Conservation (phyloP, 2,329 filamentous ascomycete species). For the Colletotrichum tropicicola region DNA sequence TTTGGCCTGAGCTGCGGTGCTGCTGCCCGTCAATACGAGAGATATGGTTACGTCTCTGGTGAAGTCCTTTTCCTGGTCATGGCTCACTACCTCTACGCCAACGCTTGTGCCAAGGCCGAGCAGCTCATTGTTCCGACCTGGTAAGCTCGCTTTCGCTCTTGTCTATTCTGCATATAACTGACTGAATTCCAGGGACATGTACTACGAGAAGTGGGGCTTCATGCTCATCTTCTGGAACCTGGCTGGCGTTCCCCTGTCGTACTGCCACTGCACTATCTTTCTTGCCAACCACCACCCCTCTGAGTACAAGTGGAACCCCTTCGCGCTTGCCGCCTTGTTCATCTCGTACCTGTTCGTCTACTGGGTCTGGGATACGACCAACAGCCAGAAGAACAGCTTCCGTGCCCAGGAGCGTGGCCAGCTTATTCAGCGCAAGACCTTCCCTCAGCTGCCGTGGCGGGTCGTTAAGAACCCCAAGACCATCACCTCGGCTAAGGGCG, state of each 20-base stretch:
- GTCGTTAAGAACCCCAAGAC: slow-evolving; percentile 81
- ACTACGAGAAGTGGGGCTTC: slow-evolving; percentile 96
- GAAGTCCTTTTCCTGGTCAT: slow-evolving; percentile 86
- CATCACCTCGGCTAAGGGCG: slow-evolving; percentile 77
- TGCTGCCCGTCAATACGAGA: slow-evolving; percentile 84
- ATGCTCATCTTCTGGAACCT: slow-evolving; percentile 99
- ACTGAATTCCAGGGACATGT: slow-evolving; percentile 76
- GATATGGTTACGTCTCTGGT: slow-evolving; percentile 85
- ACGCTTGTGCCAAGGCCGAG: slow-evolving; percentile 91
- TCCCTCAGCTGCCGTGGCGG: slow-evolving; percentile 92
- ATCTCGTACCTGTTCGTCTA: slow-evolving; percentile 82
- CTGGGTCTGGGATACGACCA: slow-evolving; percentile 92
- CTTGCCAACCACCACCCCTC: slow-evolving; percentile 84
- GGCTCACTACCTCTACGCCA: slow-evolving; percentile 92
- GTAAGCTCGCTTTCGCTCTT: slow-evolving; percentile 36
- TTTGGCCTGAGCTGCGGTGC: slow-evolving; percentile 81
- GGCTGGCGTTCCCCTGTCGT: slow-evolving; percentile 87
- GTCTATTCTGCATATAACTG: neutral
- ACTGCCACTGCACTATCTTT: slow-evolving; percentile 94
- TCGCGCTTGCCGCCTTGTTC: slow-evolving; percentile 71
- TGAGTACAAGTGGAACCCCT: slow-evolving; percentile 80
- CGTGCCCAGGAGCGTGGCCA: slow-evolving; percentile 81
- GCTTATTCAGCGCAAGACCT: slow-evolving; percentile 76
- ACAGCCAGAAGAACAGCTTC: slow-evolving; percentile 95
- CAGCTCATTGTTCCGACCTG: slow-evolving; percentile 90